These are phyloP conservation scores for Penicillium maclennaniae DNA, from an alignment of 495 filamentous ascomycete genomes.

Conservation along the genomic window DNA sequence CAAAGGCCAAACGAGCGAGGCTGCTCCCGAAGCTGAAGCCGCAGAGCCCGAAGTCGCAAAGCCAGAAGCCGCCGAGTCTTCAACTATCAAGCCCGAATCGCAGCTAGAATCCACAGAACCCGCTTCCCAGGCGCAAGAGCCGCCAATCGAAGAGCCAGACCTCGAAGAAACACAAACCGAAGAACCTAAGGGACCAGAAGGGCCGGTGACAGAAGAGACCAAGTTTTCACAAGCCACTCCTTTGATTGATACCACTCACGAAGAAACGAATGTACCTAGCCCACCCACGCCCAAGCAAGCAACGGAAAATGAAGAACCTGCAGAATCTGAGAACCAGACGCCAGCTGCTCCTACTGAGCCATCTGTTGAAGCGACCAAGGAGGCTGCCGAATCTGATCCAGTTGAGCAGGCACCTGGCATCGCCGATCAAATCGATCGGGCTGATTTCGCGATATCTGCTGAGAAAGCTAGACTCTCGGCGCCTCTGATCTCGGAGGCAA, in stretches of 20 bases:
- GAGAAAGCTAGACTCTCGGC: conserved; percentile 16
- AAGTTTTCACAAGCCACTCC: neutral
- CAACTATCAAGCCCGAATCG: conserved; percentile 9
- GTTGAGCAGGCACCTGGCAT: conserved; percentile 25
- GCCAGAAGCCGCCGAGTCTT: conserved; percentile 3
- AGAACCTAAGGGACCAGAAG: conserved; percentile 7
- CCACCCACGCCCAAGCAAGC: neutral
- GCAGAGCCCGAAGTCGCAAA: conserved; percentile 14
- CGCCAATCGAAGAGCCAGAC: conserved; percentile 11
- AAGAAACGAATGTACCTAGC: neutral
- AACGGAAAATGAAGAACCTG: conserved; percentile 2
- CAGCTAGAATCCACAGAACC: conserved; percentile 9
- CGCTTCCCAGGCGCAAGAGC: conserved; percentile 9
- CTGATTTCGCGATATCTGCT: conserved; percentile 9
- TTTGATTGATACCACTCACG: neutral
- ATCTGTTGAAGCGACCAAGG: neutral
- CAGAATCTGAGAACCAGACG: neutral
- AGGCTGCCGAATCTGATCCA: conserved; percentile 11
- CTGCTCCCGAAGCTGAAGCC: conserved; percentile 3
- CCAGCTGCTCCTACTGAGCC: neutral
- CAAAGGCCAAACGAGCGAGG: conserved; percentile 18
- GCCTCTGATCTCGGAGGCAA: conserved; percentile 21
- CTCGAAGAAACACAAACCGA: conserved; percentile 19
- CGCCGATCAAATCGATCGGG: conserved; percentile 7
- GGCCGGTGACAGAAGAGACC: conserved; percentile 7